Conservation (phyloP, 2,329 filamentous ascomycete species). For the Metarhizium robertsii region DNA sequence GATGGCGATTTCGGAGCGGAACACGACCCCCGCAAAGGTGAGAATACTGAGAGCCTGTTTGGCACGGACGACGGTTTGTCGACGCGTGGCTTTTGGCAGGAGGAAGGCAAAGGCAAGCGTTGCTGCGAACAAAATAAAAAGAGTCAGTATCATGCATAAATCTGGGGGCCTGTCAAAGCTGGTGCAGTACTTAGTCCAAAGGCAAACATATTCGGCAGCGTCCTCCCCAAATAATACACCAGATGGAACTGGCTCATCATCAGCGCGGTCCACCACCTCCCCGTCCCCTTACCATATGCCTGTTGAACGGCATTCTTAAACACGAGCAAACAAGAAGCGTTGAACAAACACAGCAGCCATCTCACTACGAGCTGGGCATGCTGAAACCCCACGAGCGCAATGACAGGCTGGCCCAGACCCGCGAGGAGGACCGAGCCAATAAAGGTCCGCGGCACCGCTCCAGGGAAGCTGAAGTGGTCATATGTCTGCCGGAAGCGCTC, state of each 20-base stretch:
- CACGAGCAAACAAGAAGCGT: constrained; percentile 57
- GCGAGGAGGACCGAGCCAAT: constrained; percentile 71
- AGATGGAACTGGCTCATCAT: constrained; percentile 85
- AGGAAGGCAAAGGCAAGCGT: constrained; percentile 52
- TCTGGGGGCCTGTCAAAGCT: neutral
- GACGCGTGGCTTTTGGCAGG: constrained; percentile 22
- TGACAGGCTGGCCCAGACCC: constrained; percentile 57
- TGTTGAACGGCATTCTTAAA: constrained; percentile 55
- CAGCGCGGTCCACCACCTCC: constrained; percentile 71
- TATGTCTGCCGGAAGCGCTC: constrained; percentile 54
- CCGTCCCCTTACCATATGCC: constrained; percentile 59
- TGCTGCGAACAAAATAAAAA: constrained; percentile 31
- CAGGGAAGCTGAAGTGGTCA: constrained; percentile 86
- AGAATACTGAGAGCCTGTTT: constrained; percentile 64
- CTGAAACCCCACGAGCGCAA: constrained; percentile 45
- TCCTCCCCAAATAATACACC: constrained; percentile 84
- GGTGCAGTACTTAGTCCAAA: constrained; percentile 65
- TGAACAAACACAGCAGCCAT: constrained; percentile 67
- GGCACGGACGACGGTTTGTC: constrained; percentile 32
- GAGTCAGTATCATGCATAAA: neutral
- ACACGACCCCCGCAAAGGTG: constrained; percentile 72
- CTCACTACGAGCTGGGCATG: constrained; percentile 58
- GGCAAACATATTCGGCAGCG: constrained; percentile 93
- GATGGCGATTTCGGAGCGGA: constrained; percentile 82
- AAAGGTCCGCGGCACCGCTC: constrained; percentile 86